Percentiles rank a stretch among this genome's conserved stretches.
Conservation (phyloP, 176 grass and related monocot genomes). For the Rhynchospora pubera region DNA sequence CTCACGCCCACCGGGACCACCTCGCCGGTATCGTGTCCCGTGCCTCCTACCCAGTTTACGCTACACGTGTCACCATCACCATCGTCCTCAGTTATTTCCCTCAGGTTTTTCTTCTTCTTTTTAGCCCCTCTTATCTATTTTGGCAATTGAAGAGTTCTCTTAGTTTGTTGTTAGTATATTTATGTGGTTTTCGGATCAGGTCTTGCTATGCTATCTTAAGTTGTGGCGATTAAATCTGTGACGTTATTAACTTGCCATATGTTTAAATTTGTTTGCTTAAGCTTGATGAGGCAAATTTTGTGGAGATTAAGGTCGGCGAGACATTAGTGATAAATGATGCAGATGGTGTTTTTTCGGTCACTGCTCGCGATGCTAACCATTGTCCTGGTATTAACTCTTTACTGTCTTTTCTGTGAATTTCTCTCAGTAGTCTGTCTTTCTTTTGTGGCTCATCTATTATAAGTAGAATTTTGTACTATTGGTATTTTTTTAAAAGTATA, state of each 20-base stretch:
- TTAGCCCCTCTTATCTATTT: neutral
- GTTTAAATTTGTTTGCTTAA: neutral
- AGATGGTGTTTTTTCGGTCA: conserved; percentile 45
- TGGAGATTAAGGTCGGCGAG: conserved; percentile 63
- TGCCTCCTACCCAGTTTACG: conserved; percentile 41
- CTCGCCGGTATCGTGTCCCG: conserved; percentile 30
- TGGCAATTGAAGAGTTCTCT: neutral
- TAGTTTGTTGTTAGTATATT: neutral
- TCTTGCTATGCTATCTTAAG: neutral
- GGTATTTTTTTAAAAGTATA: neutral
- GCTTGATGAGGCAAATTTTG: conserved; percentile 36
- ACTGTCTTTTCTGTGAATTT: neutral
- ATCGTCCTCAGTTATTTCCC: conserved; percentile 45
- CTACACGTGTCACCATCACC: conserved; percentile 51
- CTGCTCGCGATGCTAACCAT: conserved; percentile 71
- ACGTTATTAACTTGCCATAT: neutral
- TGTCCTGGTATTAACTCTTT: conserved; percentile 44
- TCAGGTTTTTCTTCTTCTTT: conserved; percentile 23
- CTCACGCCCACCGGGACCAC: conserved; percentile 75
- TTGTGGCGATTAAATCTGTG: neutral
- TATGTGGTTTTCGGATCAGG: neutral
- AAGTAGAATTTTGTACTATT: neutral
- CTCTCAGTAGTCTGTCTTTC: neutral
- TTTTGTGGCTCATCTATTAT: neutral
- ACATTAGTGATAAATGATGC: conserved; percentile 51